Evolutionary conservation across 2,329 filamentous ascomycete species (phyloP).

Genomic region (Aureobasidium pullulans): DNA sequence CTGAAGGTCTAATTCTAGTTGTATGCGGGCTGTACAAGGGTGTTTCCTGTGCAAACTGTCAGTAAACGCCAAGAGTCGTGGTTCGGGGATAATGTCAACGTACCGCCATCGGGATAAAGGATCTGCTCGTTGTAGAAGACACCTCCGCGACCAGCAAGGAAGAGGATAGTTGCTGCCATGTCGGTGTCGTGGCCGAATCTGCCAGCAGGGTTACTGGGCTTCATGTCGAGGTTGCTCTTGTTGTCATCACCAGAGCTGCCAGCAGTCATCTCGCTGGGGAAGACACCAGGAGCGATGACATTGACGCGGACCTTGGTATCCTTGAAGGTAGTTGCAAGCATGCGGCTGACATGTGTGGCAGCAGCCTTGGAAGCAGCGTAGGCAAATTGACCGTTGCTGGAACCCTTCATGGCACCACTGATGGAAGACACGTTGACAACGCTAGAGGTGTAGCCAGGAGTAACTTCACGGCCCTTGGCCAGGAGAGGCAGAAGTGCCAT

Average conservation of each 20-base stretch:
- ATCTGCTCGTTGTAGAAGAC: conserved; percentile 49
- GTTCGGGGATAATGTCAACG: background rate
- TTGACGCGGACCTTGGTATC: conserved; percentile 38
- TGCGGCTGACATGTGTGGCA: conserved; percentile 38
- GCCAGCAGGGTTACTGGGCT: conserved; percentile 38
- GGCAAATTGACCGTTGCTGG: conserved; percentile 44
- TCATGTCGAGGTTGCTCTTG: conserved; percentile 37
- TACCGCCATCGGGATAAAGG: conserved; percentile 42
- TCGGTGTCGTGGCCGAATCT: conserved; percentile 40
- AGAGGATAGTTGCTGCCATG: conserved; percentile 45
- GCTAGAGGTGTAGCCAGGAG: conserved; percentile 41
- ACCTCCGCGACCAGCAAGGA: conserved; percentile 45
- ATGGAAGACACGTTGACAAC: conserved; percentile 50
- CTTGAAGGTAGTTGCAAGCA: conserved; percentile 39
- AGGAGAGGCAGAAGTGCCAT: conserved; percentile 50
- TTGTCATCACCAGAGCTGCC: conserved; percentile 39
- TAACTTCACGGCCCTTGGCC: conserved; percentile 39
- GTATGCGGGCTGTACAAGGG: conserved; percentile 12
- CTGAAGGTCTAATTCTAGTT: background rate
- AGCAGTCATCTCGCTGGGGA: conserved; percentile 43
- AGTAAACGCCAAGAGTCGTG: background rate
- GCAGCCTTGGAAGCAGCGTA: conserved; percentile 47
- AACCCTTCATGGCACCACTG: conserved; percentile 45
- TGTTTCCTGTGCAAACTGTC: conserved; percentile 1
- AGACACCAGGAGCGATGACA: conserved; percentile 37